Evolutionary conservation across 257 asterid genomes (phyloP).

Genomic region (Linaria vulgaris): DNA sequence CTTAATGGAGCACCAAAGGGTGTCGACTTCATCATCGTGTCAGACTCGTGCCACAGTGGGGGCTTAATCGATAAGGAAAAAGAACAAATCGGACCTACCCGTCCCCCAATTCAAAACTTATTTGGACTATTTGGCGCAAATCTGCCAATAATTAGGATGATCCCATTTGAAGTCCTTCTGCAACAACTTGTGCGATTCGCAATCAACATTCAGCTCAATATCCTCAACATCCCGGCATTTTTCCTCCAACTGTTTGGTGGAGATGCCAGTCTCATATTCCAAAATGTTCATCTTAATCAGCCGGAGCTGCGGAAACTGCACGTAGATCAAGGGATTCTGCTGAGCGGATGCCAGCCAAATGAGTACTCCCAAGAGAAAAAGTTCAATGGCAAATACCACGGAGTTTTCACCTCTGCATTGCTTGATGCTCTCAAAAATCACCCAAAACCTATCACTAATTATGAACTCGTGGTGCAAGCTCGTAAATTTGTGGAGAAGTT

Average conservation of each 20-base stretch:
- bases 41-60: conserved; percentile 17
- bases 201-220: no score
- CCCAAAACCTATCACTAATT: not conserved
- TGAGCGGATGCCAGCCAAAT: conserved; percentile 4
- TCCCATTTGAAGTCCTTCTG: not conserved
- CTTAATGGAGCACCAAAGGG: not conserved
- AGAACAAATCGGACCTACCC: not conserved
- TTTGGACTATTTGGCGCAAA: not conserved
- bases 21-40: not conserved
- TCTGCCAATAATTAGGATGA: not conserved
- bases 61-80: not conserved
- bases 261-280: no score
- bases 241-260: no score
- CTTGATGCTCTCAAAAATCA: not conserved
- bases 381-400: not conserved
- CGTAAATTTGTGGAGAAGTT: not conserved
- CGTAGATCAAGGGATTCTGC: not conserved
- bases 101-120: not conserved
- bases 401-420: not conserved
- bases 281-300: no score
- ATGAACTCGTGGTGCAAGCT: not conserved
- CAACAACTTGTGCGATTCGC: not conserved
- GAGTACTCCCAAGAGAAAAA: not conserved
- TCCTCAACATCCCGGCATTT: no score
- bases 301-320: not conserved